Percentiles rank a stretch among this genome's conserved stretches.
phyloP scores from a whole-genome alignment of 345 rosid species.

The Raphanus raphanistrum region DNA sequence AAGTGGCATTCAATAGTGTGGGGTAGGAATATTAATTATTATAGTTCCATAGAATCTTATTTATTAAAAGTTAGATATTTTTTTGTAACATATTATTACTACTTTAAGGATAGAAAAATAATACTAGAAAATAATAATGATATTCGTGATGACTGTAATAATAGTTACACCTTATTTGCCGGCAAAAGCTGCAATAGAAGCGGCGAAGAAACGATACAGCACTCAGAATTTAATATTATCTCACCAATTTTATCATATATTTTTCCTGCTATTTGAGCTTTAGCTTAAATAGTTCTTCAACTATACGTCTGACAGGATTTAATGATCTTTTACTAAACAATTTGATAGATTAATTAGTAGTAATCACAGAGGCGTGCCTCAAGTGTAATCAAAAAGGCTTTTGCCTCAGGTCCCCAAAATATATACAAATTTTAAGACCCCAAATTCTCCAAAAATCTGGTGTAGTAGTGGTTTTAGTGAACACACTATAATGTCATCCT shows the following conservation, averaged over 20 bases:
- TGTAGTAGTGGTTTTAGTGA: too few species aligned
- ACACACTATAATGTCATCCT: too few species aligned
- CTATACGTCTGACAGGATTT: slow-evolving; percentile 30
- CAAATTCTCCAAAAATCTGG: too few species aligned
- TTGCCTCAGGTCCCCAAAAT: too few species aligned
- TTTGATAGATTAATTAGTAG: background rate
- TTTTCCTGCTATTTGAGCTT: slow-evolving; percentile 20
- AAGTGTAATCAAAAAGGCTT: too few species aligned
- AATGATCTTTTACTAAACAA: background rate
- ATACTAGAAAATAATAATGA: background rate
- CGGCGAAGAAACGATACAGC: slow-evolving; percentile 54
- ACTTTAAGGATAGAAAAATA: slow-evolving; percentile 26
- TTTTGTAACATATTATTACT: slow-evolving; percentile 2
- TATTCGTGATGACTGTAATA: slow-evolving; percentile 34
- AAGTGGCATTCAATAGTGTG: slow-evolving; percentile 5
- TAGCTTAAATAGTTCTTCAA: slow-evolving; percentile 26
- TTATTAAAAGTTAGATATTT: background rate
- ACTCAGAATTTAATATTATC: slow-evolving; percentile 27
- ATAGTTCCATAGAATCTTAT: background rate
- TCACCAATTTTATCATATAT: background rate
- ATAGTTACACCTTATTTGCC: slow-evolving; percentile 50
- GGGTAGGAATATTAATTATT: slow-evolving; percentile 8
- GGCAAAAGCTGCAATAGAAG: slow-evolving; percentile 96
- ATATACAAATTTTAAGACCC: too few species aligned
- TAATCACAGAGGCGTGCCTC: too few species aligned